Base-by-base conservation (phyloP, 1,284 basidiomycete species). In the Cerioporus squamosus region DNA sequence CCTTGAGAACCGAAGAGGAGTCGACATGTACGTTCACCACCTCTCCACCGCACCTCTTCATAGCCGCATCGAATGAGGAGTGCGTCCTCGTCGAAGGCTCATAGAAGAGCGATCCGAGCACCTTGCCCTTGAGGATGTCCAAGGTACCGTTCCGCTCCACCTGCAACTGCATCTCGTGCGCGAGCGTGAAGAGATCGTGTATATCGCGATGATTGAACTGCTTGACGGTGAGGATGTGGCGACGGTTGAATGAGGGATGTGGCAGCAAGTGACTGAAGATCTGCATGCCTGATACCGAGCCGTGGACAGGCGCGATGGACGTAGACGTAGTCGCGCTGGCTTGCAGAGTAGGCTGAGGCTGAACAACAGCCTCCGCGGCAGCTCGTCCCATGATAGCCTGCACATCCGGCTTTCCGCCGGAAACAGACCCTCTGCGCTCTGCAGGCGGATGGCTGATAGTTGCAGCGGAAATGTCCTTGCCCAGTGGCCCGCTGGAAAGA, bases 31-130 rank as follows among this genome's bases (percentile, higher is more conserved):
- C 84, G 61, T 91, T 85, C 26, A 98, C 90, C 43, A 99, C 97
- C 70, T 97, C 88, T 40, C 97, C 97, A 50, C 97, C 97, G 67
- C 95, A 94, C 52, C 97, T 88, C 74, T 97, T 95, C 97, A 99
- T 99, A 14, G 97, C 97, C 8, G 97, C 93, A 74, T 99, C 97
- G 71, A 99, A 99, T n/a, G 97, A 98, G 15, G 91, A 84, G 60
- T 91, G 94, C 2, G 97, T 99, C 53, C 97, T 85, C 1, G 97
- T 99, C 9, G 95, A 98, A 2, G 97, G 94, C 74, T 99, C 97
- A 76, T 97, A 99, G 82, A 99, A 99, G 40, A 98, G 75, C n/a
- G 91, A 97, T 71, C 93, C 95, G 5, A 99, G 84, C 0, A 99
- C 90, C 62, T 90, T 93, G 47, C 97, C 97, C 63, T 90, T 91